A percentile compares a stretch with the other conserved stretches of the same genome.
Evolutionary conservation across 2,329 filamentous ascomycete genomes (phyloP).

Genomic region (Penicillium janthinellum): DNA sequence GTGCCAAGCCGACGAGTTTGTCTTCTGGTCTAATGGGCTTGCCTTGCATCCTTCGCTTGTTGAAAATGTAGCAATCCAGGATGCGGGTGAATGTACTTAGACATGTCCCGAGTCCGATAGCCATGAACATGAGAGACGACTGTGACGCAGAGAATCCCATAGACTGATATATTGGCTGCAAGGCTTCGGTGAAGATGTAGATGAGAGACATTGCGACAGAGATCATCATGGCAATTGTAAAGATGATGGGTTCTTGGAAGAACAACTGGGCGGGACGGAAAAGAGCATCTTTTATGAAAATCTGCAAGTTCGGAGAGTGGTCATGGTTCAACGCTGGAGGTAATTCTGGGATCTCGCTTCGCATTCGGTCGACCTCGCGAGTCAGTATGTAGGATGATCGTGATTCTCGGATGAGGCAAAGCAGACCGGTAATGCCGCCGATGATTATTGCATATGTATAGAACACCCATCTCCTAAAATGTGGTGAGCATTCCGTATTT

Average conservation of each 20-base stretch:
- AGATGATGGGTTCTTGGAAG: constrained; percentile 52
- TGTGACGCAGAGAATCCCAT: constrained; percentile 38
- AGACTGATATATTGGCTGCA: constrained; percentile 45
- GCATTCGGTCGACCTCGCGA: constrained; percentile 35
- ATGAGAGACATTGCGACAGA: constrained; percentile 50
- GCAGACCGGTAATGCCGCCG: constrained; percentile 36
- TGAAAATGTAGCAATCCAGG: constrained; percentile 43
- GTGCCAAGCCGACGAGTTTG: constrained; percentile 50
- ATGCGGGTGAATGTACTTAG: constrained; percentile 49
- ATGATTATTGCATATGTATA: constrained; percentile 46
- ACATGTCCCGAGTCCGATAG: constrained; percentile 44
- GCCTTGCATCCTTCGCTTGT: constrained; percentile 22
- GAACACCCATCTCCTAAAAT: constrained; percentile 49
- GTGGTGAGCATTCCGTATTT: background rate
- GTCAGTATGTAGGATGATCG: constrained; percentile 49
- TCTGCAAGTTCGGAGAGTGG: constrained; percentile 38
- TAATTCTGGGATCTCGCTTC: constrained; percentile 20
- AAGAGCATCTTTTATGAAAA: constrained; percentile 44
- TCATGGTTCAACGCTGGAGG: constrained; percentile 43
- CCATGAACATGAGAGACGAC: constrained; percentile 46
- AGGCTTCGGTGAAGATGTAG: constrained; percentile 52
- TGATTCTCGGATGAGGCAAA: constrained; percentile 47
- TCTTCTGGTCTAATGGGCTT: constrained; percentile 46
- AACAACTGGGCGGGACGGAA: constrained; percentile 47
- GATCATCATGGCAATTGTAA: constrained; percentile 47